phyloP scores from a whole-genome alignment of 495 filamentous ascomycete species.

The Tuber microsphaerosporum region DNA sequence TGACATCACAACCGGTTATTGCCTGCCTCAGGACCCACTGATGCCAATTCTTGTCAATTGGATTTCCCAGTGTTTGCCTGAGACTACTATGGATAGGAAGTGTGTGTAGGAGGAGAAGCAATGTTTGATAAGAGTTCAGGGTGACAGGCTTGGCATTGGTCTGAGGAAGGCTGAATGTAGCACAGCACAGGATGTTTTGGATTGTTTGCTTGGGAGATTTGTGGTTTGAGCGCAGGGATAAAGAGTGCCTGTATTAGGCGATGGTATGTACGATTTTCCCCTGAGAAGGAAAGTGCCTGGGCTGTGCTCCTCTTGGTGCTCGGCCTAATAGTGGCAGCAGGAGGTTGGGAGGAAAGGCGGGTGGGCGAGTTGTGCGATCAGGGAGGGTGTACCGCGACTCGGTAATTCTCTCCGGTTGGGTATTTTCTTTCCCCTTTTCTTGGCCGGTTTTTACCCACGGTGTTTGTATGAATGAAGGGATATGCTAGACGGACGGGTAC shows the following conservation, averaged over 20 bases:
- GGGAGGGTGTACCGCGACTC: background rate
- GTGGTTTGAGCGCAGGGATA: background rate
- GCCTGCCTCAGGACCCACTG: background rate
- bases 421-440: background rate
- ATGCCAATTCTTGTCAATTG: background rate
- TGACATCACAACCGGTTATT: background rate
- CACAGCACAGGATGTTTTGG: background rate
- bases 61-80: background rate
- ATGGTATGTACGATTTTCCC: background rate
- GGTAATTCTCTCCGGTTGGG: background rate
- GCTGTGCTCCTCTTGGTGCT: background rate
- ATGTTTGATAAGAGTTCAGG: background rate
- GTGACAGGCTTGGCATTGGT: background rate
- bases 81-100: background rate
- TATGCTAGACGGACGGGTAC: background rate
- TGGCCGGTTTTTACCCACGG: background rate
- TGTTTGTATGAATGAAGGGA: background rate
- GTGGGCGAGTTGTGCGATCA: background rate
- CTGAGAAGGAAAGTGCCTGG: background rate
- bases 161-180: background rate
- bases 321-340: background rate
- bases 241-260: background rate
- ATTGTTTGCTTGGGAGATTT: slow-evolving; percentile 2
- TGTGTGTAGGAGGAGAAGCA: background rate
- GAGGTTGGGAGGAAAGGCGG: background rate